Conservation (phyloP, 768 basidiomycete genomes). For the Rhizopogon vesiculosus region DNA sequence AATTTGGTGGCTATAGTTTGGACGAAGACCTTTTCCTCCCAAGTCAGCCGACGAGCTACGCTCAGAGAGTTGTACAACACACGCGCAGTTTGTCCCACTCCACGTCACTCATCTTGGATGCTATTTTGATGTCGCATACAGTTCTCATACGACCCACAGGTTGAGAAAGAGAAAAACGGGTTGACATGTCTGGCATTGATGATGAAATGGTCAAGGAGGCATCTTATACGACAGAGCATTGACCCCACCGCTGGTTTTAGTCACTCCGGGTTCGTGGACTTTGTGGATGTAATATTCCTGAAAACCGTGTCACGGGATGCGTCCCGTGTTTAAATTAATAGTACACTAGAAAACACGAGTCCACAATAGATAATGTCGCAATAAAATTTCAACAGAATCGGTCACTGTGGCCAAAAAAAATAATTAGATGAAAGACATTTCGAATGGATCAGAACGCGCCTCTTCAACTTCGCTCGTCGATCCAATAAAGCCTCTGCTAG, state of each 20-base stretch:
- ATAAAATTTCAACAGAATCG: constrained; percentile 37
- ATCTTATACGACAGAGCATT: neutral
- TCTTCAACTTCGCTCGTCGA: constrained; percentile 79
- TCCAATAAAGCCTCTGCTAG: constrained; percentile 77
- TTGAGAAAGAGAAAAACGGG: neutral
- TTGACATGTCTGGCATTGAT: neutral
- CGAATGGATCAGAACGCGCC: constrained; percentile 35
- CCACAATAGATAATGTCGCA: constrained; percentile 5
- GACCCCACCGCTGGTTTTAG: too few species aligned
- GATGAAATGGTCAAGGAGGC: neutral
- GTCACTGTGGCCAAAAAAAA: constrained; percentile 26
- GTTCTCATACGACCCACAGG: neutral
- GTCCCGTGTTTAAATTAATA: neutral
- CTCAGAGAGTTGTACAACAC: neutral
- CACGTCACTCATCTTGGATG: neutral
- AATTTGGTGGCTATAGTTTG: neutral
- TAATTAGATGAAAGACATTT: constrained; percentile 2
- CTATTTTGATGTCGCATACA: neutral
- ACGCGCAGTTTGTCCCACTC: neutral
- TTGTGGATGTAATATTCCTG: neutral
- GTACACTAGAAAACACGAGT: neutral
- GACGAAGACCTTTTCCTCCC: neutral
- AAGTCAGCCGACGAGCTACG: neutral
- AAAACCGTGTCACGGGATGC: neutral
- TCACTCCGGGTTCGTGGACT: too few species aligned